Base-by-base conservation (phyloP, 345 rosid genomes). In the Sisymbrium irio region DNA sequence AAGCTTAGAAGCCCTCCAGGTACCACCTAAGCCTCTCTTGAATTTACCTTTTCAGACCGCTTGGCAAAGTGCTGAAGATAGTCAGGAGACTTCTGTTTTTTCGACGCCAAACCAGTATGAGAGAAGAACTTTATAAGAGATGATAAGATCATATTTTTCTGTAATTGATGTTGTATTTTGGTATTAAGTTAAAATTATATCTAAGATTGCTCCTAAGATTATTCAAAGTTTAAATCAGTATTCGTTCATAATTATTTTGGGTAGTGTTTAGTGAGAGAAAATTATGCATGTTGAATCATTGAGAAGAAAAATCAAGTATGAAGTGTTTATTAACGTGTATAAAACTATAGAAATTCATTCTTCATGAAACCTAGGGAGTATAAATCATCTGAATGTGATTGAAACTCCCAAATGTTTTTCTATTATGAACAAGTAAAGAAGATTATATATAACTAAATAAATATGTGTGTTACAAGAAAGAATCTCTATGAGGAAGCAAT, bases 11-110 rank as follows among this genome's bases (percentile, higher is more conserved):
- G 69, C 73, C 19, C 17, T 82, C 4, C 9, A 44, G 46, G 67
- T 79, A 22, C 81, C 85, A 53, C 85, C 79, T 18, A 53, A 61
- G 68, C 81, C 77, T 69, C 70, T 69, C 49, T 69, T 63, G 19
- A 15, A 11, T 50, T 50, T 63, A 47, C 69, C 60, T 7, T 12
- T 17, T 1, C 32, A 25, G 10, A 13, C 53, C 3, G 33, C 9
- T 17, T 42, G 32, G 36, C 39, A 45, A 6, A 5, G 1, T 36
- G 14, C 10, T 56, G 50, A 62, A 50, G 42, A 46, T 14, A 65
- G 51, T 57, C 59, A 25, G 4, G 7, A n/a, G 18, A 45, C 72
- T 46, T 57, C 62, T 61, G 28, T 6, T 53, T 6, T 33, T 44
- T 18, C 44, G n/a, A 37, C n/a, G 19, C 17, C 12, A 19, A 20